phyloP scores from a whole-genome alignment of 176 grass and related monocot species.

The Pontederia paniculata region DNA sequence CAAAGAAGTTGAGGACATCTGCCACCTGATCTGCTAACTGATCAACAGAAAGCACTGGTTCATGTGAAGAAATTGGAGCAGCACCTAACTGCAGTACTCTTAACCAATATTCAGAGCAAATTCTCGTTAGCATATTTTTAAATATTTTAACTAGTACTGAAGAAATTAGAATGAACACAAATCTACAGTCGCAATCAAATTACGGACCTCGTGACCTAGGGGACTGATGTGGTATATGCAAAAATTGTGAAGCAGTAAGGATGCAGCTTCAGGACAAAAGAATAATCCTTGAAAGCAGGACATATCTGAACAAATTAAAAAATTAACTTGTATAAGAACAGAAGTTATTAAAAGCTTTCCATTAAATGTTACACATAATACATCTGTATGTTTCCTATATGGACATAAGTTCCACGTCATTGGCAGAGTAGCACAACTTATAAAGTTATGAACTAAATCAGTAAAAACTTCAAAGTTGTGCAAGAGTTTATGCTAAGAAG shows the following conservation, averaged over 20 bases:
- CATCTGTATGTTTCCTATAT: too few species aligned
- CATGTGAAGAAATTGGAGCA: slow-evolving; percentile 65
- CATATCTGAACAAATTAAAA: slow-evolving; percentile 48
- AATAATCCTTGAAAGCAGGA: slow-evolving; percentile 98
- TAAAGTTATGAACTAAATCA: too few species aligned
- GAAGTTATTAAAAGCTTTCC: too few species aligned
- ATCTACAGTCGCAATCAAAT: neutral
- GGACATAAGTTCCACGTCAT: too few species aligned
- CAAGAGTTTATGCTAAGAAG: too few species aligned
- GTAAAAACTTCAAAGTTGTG: too few species aligned
- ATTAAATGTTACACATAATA: too few species aligned
- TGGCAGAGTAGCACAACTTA: too few species aligned
- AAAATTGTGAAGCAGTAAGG: slow-evolving; percentile 93
- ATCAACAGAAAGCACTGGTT: slow-evolving; percentile 65
- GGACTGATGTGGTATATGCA: slow-evolving; percentile 98
- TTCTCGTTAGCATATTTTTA: slow-evolving; percentile 23
- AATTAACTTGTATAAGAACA: neutral
- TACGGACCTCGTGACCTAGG: slow-evolving; percentile 87
- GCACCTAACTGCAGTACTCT: slow-evolving; percentile 74
- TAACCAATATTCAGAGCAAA: slow-evolving; percentile 23
- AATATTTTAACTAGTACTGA: too few species aligned
- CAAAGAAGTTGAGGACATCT: slow-evolving; percentile 91
- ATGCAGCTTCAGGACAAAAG: slow-evolving; percentile 87
- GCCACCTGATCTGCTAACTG: slow-evolving; percentile 84
- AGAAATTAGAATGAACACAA: neutral